Evolutionary conservation across 192 early-diverging fungal genomes (phyloP).

Genomic region (Entomortierella beljakovae): DNA sequence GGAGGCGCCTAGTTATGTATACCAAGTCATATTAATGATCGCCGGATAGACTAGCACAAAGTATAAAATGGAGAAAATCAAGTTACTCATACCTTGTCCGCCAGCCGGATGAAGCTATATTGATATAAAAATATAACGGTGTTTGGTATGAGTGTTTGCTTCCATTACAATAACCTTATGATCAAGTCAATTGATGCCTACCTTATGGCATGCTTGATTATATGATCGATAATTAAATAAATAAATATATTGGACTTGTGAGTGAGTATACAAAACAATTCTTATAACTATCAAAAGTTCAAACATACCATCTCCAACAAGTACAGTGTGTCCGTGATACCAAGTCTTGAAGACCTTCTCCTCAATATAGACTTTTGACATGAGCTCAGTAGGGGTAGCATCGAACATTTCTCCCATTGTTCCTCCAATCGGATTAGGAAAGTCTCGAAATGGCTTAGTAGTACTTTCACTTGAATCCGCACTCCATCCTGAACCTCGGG

Average conservation of each 20-base stretch:
- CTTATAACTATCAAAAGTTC: not conserved
- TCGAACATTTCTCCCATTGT: slow-evolving; percentile 8
- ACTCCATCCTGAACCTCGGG: slow-evolving; percentile 14
- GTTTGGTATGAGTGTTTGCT: too few species aligned
- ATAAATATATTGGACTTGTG: too few species aligned
- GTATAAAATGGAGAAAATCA: too few species aligned
- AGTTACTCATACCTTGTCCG: not conserved
- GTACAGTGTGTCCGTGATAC: not conserved
- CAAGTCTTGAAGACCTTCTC: slow-evolving; percentile 20
- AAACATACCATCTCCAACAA: slow-evolving; percentile 8
- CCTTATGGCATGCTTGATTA: too few species aligned
- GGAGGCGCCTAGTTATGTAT: too few species aligned
- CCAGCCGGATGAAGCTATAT: not conserved
- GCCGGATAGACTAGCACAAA: too few species aligned
- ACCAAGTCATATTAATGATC: too few species aligned
- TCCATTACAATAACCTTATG: too few species aligned
- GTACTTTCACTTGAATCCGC: not conserved
- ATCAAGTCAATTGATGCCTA: too few species aligned
- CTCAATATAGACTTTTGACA: slow-evolving; percentile 16
- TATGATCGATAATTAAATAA: too few species aligned
- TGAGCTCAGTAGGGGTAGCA: slow-evolving; percentile 1
- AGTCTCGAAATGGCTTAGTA: not conserved
- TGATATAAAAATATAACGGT: too few species aligned
- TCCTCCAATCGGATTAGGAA: not conserved
- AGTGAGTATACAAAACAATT: too few species aligned